phyloP scores from a whole-genome alignment of 2,329 filamentous ascomycete species.

The Colletotrichum orbiculare region DNA sequence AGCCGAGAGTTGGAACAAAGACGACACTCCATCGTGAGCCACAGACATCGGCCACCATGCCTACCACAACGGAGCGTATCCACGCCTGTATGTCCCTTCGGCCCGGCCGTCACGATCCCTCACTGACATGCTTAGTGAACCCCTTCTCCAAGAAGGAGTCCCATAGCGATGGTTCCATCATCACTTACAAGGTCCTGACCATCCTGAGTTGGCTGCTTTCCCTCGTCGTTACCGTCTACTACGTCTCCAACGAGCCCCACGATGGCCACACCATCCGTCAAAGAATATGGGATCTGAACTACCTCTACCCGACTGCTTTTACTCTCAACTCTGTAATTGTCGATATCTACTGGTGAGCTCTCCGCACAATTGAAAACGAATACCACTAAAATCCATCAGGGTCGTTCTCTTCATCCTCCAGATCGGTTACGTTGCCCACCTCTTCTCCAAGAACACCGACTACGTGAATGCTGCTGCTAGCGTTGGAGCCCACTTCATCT shows the following conservation, averaged over 20 bases:
- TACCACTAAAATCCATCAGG: constrained; percentile 55
- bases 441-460: constrained; percentile 75
- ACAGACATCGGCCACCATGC: constrained; percentile 20
- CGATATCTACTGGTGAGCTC: constrained; percentile 78
- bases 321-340: constrained; percentile 74
- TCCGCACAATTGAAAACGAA: not conserved
- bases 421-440: constrained; percentile 77
- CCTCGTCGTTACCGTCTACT: constrained; percentile 79
- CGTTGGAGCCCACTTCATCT: constrained; percentile 85
- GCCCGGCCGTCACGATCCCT: constrained; percentile 27
- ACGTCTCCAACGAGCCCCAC: constrained; percentile 72
- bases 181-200: constrained; percentile 81
- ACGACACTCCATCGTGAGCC: not conserved
- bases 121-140: constrained; percentile 65
- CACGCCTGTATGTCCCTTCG: constrained; percentile 29
- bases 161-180: constrained; percentile 69
- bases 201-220: constrained; percentile 80
- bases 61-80: constrained; percentile 34
- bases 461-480: constrained; percentile 77
- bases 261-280: constrained; percentile 69
- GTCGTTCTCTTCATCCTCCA: constrained; percentile 80
- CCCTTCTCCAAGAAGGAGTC: constrained; percentile 79
- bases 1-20: not conserved
- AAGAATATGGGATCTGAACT: constrained; percentile 82
- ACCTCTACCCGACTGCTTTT: constrained; percentile 76